phyloP scores from a whole-genome alignment of 768 basidiomycete genomes.

The Tephrocybe sp. region DNA sequence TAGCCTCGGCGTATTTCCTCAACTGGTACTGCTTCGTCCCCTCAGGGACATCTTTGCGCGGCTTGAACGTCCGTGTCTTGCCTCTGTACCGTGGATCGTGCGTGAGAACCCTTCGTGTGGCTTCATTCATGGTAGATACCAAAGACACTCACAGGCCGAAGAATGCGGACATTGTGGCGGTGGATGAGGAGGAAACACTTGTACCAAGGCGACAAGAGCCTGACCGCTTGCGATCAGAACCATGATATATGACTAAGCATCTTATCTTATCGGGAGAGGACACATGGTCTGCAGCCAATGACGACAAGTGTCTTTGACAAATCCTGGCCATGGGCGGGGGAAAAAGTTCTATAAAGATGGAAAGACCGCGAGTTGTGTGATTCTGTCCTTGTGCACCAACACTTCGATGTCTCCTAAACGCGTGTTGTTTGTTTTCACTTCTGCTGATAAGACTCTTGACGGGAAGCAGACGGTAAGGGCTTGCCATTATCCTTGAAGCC shows the following conservation, averaged over 20 bases:
- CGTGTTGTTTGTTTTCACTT: conserved; percentile 83
- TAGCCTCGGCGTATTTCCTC: conserved; percentile 97
- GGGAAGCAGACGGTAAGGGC: conserved; percentile 51
- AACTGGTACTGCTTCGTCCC: conserved; percentile 98
- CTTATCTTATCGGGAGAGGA: conserved; percentile 10
- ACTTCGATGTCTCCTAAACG: conserved; percentile 54
- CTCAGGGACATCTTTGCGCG: conserved; percentile 91
- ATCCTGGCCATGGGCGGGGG: no score
- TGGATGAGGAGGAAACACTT: background rate
- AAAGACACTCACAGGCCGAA: conserved; percentile 71
- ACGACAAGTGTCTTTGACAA: background rate
- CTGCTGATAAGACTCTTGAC: conserved; percentile 55
- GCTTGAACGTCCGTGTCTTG: conserved; percentile 95
- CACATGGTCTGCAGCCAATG: background rate
- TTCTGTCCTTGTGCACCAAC: no score
- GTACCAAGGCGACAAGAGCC: background rate
- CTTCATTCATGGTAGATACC: conserved; percentile 5
- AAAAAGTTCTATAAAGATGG: background rate
- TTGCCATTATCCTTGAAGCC: no score
- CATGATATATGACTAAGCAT: background rate
- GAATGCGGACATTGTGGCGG: conserved; percentile 73
- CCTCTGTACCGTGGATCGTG: conserved; percentile 47
- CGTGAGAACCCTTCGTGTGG: conserved; percentile 4
- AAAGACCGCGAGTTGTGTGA: background rate
- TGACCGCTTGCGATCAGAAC: background rate